Evolutionary conservation across 306 rosid species (phyloP).

Genomic region (Cercis canadensis): DNA sequence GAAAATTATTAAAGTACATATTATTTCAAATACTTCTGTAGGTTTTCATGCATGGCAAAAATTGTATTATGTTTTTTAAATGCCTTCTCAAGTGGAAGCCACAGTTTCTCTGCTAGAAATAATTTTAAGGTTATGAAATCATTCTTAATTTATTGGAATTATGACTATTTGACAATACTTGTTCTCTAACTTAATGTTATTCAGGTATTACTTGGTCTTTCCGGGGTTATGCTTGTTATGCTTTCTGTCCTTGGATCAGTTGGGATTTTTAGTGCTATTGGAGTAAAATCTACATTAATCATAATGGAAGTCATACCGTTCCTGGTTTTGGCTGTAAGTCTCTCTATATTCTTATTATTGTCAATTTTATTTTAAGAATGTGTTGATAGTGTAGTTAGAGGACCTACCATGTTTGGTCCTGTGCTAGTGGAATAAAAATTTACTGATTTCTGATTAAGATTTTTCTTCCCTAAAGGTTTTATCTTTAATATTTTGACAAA

Average conservation of each 20-base stretch:
- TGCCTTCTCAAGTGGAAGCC: conserved; percentile 15
- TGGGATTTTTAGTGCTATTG: conserved; percentile 94
- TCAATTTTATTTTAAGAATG: conserved; percentile 19
- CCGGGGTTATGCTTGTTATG: conserved; percentile 87
- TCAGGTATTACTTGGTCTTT: conserved; percentile 92
- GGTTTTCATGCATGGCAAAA: background rate
- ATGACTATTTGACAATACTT: conserved; percentile 20
- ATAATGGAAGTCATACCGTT: conserved; percentile 99
- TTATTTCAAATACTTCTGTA: background rate
- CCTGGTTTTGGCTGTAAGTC: conserved; percentile 92
- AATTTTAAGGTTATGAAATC: conserved; percentile 13
- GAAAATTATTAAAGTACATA: background rate
- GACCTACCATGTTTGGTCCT: conserved; percentile 4
- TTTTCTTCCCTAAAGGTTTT: background rate
- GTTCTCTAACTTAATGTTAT: conserved; percentile 36
- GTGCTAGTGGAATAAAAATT: too few relatives aligned
- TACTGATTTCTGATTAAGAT: background rate
- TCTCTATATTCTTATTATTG: conserved; percentile 19
- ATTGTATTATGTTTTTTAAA: conserved; percentile 17
- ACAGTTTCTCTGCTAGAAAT: background rate
- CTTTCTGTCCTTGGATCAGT: conserved; percentile 93
- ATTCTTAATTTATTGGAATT: conserved; percentile 21
- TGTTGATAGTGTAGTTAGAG: background rate
- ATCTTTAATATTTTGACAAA: background rate
- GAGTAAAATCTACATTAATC: conserved; percentile 91